A percentile compares a stretch with the other conserved stretches of the same genome.
phyloP scores from a whole-genome alignment of 306 rosid species.

The Heteromeles arbutifolia region DNA sequence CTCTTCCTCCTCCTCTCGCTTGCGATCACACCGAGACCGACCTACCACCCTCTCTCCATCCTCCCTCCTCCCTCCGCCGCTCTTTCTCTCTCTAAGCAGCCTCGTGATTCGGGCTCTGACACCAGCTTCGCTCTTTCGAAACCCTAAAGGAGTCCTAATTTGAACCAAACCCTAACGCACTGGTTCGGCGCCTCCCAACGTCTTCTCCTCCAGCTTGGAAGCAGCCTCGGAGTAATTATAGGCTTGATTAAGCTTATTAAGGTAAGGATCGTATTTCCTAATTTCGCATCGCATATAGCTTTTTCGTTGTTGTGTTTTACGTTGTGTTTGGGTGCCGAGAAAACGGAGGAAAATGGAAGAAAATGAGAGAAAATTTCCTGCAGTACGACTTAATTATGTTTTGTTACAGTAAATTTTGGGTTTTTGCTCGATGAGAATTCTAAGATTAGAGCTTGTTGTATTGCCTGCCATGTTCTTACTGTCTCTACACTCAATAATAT shows the following conservation, averaged over 20 bases:
- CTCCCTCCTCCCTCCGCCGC: not conserved
- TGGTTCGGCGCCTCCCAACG: constrained; percentile 1
- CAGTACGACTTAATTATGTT: not conserved
- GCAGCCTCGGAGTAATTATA: constrained; percentile 22
- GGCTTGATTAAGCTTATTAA: constrained; percentile 21
- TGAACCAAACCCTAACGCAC: constrained; percentile 34
- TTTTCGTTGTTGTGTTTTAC: not conserved
- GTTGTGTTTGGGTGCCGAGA: not conserved
- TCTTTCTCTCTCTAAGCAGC: not conserved
- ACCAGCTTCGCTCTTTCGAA: not conserved
- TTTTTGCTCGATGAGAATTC: not conserved
- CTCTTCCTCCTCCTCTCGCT: not conserved
- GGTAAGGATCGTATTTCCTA: constrained; percentile 25
- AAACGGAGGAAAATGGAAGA: not conserved
- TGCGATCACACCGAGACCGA: not conserved
- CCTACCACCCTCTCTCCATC: not conserved
- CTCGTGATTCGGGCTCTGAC: constrained; percentile 20
- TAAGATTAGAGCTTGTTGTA: not conserved
- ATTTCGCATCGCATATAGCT: not conserved
- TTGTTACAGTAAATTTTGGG: not conserved
- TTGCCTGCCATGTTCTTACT: not conserved
- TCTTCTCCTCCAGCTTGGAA: constrained; percentile 14
- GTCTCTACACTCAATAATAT: not conserved
- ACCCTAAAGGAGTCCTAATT: constrained; percentile 2
- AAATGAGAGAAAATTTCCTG: not conserved